phyloP scores from a whole-genome alignment of 371 early-diverging fungal species.

The Furculomyces boomerangus region DNA sequence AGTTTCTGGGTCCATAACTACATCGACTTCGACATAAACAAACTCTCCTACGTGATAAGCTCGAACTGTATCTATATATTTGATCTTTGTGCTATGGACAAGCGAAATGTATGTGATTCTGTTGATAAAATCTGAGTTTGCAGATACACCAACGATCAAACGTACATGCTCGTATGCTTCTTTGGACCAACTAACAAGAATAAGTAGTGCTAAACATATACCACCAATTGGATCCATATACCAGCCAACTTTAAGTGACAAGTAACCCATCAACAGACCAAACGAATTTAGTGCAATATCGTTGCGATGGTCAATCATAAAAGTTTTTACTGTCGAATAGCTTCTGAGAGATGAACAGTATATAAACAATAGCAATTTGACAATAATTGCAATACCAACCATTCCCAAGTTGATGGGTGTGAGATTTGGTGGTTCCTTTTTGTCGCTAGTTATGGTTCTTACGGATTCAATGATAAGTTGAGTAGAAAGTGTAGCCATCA shows the following conservation, averaged over 20 bases:
- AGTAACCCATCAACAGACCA: conserved; percentile 53
- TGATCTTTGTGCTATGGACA: conserved; percentile 62
- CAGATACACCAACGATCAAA: conserved; percentile 72
- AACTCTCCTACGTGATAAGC: conserved; percentile 83
- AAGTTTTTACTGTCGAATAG: conserved; percentile 50
- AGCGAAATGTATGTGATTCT: conserved; percentile 69
- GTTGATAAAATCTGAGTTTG: conserved; percentile 58
- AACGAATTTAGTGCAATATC: conserved; percentile 69
- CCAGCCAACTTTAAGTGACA: conserved; percentile 41
- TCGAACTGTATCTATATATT: conserved; percentile 70
- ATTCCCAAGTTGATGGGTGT: conserved; percentile 33
- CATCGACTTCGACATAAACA: conserved; percentile 71
- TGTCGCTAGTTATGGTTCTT: conserved; percentile 26
- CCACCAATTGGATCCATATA: conserved; percentile 88
- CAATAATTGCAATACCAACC: conserved; percentile 45
- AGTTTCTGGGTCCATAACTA: conserved; percentile 57
- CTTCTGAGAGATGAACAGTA: conserved; percentile 56
- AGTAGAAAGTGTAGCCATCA: conserved; percentile 80
- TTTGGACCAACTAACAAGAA: conserved; percentile 59
- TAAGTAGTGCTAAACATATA: conserved; percentile 62
- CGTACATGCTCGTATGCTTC: conserved; percentile 74
- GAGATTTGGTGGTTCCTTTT: conserved; percentile 30
- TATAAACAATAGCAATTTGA: conserved; percentile 49
- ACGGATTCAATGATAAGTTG: conserved; percentile 60
- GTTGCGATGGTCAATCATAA: conserved; percentile 82